Base-by-base conservation (phyloP, 2,329 filamentous ascomycete species). In the Colletotrichum sp. region DNA sequence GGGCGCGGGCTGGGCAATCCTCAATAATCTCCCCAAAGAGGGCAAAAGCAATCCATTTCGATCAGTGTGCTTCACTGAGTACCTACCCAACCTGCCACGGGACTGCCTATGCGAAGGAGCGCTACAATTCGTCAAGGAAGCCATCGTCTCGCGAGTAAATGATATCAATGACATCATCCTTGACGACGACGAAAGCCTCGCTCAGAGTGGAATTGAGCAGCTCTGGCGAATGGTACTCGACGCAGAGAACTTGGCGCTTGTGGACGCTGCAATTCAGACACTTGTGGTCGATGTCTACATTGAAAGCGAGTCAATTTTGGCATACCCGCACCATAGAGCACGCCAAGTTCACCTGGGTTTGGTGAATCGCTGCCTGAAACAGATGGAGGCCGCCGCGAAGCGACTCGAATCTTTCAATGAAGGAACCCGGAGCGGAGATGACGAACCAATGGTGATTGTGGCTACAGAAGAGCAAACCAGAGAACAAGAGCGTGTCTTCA, bases 181-280 rank as follows among this genome's bases (percentile, higher is more conserved):
- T 26, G 88, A 91, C 71, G 89, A 91, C 61, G 86, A 88, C 9
- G 85, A 87, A n/a, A 84, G 87, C 13, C 81, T 91, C 32, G 86
- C 89, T 78, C 89, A 87, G 76, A 90, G 84, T 78, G 91, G 86
- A 30, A 87, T 90, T 59, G 94, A 97, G 79, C 90, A 96, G 73
- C 86, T 98, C n/a, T 98, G 96, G 96, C 91, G 92, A 28, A 91
- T 98, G 79, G 92, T 96, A 39, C 86, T 98, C 69, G 93, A 91
- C 18, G 92, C 94, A 3, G 91, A 92, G 7, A 87, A 90, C 48
- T 86, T 90, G 48, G 90, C 89, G 78, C 66, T 78, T 26, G 72
- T 77, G 43, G 89, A 90, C 24, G 85, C 89, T 68, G 94, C 95
- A 2, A 95, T 94, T 34, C 89, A 88, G 67, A 92, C 92, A 26